phyloP scores from a whole-genome alignment of 306 rosid genomes.

The Prunus campanulata region DNA sequence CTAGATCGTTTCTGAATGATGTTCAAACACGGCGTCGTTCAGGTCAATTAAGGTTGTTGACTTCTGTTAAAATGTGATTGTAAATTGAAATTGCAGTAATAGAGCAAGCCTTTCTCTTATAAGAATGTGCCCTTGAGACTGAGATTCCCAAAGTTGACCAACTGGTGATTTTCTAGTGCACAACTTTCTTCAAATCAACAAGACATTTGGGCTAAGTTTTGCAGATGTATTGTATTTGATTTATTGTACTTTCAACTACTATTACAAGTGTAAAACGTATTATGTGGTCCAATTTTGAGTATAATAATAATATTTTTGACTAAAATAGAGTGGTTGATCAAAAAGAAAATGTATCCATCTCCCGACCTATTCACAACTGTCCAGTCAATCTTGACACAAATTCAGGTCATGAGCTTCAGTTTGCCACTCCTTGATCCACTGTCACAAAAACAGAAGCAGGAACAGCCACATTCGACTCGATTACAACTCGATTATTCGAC shows the following conservation, averaged over 20 bases:
- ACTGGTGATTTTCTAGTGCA: background rate
- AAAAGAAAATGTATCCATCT: background rate
- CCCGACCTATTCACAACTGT: constrained; percentile 36
- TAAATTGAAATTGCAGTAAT: background rate
- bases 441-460: constrained; percentile 47
- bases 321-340: background rate
- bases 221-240: background rate
- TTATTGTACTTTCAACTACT: background rate
- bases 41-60: background rate
- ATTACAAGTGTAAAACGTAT: background rate
- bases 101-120: background rate
- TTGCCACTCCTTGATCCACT: constrained; percentile 56
- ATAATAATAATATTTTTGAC: background rate
- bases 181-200: background rate
- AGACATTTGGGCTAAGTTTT: background rate
- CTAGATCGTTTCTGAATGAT: background rate
- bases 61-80: background rate
- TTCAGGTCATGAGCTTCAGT: constrained; percentile 20
- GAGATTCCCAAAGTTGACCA: too few relatives aligned
- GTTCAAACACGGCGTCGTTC: background rate
- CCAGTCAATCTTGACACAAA: constrained; percentile 10
- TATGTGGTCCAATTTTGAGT: background rate
- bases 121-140: too few relatives aligned
- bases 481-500: constrained; percentile 56
- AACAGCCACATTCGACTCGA: constrained; percentile 53